phyloP scores from a whole-genome alignment of 305 asterid species.

The Fraxinus nigra region DNA sequence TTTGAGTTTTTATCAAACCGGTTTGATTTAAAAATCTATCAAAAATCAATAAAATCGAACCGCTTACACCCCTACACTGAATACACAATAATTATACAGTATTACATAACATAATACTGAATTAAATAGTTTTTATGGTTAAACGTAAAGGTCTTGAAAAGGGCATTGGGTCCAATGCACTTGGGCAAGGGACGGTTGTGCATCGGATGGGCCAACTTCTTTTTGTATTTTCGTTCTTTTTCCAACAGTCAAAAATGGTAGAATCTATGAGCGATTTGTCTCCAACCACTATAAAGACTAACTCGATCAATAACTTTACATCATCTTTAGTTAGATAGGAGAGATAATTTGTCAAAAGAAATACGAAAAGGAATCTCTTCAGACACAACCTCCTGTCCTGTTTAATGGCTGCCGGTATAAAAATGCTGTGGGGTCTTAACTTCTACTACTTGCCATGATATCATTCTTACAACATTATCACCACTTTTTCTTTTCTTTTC shows the following conservation, averaged over 20 bases:
- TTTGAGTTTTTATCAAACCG: too few relatives aligned
- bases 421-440: constrained; percentile 6
- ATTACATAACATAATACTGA: too few relatives aligned
- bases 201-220: not conserved
- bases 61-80: too few relatives aligned
- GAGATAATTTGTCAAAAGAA: not conserved
- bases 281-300: not conserved
- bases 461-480: not conserved
- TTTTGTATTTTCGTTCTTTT: too few relatives aligned
- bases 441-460: not conserved
- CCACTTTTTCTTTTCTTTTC: not conserved
- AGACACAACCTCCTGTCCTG: constrained; percentile 27
- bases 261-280: not conserved
- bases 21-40: too few relatives aligned
- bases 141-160: not conserved
- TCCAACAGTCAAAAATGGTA: not conserved
- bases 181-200: not conserved
- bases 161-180: not conserved
- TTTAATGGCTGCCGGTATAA: constrained; percentile 25
- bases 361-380: constrained; percentile 12
- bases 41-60: too few relatives aligned
- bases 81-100: too few relatives aligned
- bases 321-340: not conserved
- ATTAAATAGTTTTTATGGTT: too few relatives aligned
- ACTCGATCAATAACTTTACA: not conserved